Conservation (phyloP, 805 yeast species). For the Groenewaldozyma salmanticensis region DNA sequence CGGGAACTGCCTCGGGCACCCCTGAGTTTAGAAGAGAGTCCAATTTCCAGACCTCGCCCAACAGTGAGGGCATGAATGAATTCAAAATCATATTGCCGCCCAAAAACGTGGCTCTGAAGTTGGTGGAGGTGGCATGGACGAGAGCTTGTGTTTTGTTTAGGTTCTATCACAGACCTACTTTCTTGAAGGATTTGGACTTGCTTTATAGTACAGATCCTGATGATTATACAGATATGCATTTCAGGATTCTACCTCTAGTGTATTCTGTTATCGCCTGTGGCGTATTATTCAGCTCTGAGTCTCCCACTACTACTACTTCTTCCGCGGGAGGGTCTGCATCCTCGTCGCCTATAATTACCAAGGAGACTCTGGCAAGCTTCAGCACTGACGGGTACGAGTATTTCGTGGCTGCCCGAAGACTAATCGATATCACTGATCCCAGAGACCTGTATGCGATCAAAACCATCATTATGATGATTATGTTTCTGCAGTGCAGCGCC, state of each 20-base stretch:
- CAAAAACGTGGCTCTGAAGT: constrained; percentile 56
- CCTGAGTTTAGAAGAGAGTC: constrained; percentile 5
- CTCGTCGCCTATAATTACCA: no score
- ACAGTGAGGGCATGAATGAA: constrained; percentile 27
- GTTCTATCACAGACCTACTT: constrained; percentile 77
- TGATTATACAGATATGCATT: constrained; percentile 62
- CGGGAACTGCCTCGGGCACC: background rate
- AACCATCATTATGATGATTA: constrained; percentile 75
- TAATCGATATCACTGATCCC: constrained; percentile 76
- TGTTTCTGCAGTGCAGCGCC: constrained; percentile 83
- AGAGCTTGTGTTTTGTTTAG: constrained; percentile 78
- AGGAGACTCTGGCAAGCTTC: no score
- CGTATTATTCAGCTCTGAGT: constrained; percentile 41
- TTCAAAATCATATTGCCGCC: constrained; percentile 66
- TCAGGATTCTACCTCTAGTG: constrained; percentile 64
- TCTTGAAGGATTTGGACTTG: constrained; percentile 63
- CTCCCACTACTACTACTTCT: background rate
- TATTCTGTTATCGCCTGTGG: constrained; percentile 89
- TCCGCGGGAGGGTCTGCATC: background rate
- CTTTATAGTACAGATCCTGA: constrained; percentile 68
- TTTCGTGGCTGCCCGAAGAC: constrained; percentile 68
- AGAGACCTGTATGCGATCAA: constrained; percentile 76
- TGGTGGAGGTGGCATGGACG: constrained; percentile 72
- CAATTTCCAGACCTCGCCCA: constrained; percentile 11
- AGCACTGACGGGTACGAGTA: constrained; percentile 56